Percentiles rank a stretch among this genome's conserved stretches.
These are phyloP conservation scores for Barnettozyma siamensis DNA, from an alignment of 805 yeast genomes.

Conservation along the genomic window DNA sequence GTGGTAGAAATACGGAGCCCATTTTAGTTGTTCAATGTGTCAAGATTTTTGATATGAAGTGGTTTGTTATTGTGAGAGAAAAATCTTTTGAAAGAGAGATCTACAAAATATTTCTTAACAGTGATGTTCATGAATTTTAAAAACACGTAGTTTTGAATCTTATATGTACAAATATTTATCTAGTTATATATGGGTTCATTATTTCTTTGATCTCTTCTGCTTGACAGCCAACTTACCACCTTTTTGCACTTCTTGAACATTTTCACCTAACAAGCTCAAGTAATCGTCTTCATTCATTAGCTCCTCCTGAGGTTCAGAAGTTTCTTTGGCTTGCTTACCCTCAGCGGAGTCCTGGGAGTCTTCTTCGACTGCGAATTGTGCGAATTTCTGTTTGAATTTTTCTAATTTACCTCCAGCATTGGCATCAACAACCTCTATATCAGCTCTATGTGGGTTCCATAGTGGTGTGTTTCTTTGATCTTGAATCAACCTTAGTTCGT, in stretches of 20 bases:
- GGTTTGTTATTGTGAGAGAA: neutral
- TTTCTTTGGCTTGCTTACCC: slow-evolving; percentile 6
- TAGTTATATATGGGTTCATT: slow-evolving; percentile 2
- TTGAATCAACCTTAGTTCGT: slow-evolving; percentile 74
- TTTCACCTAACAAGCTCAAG: slow-evolving; percentile 54
- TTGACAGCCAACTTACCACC: slow-evolving; percentile 49
- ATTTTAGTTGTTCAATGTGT: slow-evolving; percentile 27
- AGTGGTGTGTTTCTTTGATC: slow-evolving; percentile 84
- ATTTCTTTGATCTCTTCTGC: slow-evolving; percentile 37
- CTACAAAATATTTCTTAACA: too few species aligned
- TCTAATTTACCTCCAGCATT: slow-evolving; percentile 77
- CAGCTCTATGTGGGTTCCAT: slow-evolving; percentile 87
- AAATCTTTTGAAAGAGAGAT: too few species aligned
- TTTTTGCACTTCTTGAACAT: slow-evolving; percentile 46
- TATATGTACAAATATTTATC: slow-evolving; percentile 1
- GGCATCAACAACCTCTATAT: slow-evolving; percentile 68
- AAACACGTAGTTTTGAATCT: neutral
- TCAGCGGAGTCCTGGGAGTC: slow-evolving; percentile 14
- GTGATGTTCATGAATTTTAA: neutral
- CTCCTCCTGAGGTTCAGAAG: slow-evolving; percentile 9
- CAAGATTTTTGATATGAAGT: neutral
- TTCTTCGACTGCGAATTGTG: slow-evolving; percentile 40
- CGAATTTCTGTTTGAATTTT: slow-evolving; percentile 64
- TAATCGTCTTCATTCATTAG: slow-evolving; percentile 38
- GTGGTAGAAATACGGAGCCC: slow-evolving; percentile 83